phyloP scores from a whole-genome alignment of 2,329 filamentous ascomycete species.

The Fusarium sp. region DNA sequence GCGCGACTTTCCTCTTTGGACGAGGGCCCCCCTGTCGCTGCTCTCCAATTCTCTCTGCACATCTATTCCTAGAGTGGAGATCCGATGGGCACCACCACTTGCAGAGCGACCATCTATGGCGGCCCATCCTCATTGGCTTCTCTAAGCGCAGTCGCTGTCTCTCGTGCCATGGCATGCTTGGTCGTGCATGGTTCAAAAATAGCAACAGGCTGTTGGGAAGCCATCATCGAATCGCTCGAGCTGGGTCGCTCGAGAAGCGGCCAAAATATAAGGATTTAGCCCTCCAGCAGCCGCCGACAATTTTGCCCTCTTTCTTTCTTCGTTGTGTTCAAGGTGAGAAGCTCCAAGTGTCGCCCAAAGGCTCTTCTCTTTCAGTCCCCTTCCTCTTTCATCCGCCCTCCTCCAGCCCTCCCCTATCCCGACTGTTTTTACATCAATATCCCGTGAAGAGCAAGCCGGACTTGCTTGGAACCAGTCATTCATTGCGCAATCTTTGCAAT shows the following conservation, averaged over 20 bases:
- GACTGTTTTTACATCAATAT: conserved; percentile 48
- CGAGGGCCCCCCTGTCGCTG: conserved; percentile 34
- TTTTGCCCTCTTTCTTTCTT: conserved; percentile 60
- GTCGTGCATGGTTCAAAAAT: conserved; percentile 56
- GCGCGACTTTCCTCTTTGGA: conserved; percentile 52
- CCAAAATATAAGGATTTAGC: conserved; percentile 73
- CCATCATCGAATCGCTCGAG: conserved; percentile 48
- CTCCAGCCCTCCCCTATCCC: conserved; percentile 52
- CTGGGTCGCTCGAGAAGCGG: conserved; percentile 60
- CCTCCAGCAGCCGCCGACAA: conserved; percentile 59
- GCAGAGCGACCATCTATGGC: conserved; percentile 44
- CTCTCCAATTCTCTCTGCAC: conserved; percentile 47
- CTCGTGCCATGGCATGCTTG: conserved; percentile 48
- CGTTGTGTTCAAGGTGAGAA: conserved; percentile 60
- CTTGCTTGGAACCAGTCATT: conserved; percentile 72
- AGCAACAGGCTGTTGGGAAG: conserved; percentile 51
- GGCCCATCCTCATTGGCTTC: conserved; percentile 61
- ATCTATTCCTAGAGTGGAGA: conserved; percentile 52
- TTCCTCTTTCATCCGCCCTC: conserved; percentile 53
- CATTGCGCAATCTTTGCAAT: conserved; percentile 52
- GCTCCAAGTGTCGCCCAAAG: conserved; percentile 67
- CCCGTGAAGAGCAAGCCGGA: conserved; percentile 71
- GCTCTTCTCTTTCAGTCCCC: conserved; percentile 57
- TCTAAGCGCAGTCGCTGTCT: conserved; percentile 62
- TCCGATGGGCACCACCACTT: conserved; percentile 35